A percentile compares a stretch with the other conserved stretches of the same genome.
These are phyloP conservation scores for Chlamydomonas schloesseri DNA, from an alignment of 139 green algal species.

Conservation along the genomic window DNA sequence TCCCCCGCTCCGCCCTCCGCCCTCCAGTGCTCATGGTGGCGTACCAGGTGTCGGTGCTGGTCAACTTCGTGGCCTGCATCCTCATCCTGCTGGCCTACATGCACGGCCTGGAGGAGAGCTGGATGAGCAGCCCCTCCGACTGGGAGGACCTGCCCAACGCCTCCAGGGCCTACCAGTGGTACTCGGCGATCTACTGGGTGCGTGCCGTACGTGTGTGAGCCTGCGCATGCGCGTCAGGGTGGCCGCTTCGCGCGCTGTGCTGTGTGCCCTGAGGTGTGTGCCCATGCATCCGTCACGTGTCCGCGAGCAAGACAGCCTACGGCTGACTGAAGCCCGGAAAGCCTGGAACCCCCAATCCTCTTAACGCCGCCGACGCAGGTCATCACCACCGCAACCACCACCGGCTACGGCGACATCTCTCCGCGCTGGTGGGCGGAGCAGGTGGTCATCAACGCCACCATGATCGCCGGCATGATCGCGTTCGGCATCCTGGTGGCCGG, in stretches of 20 bases:
- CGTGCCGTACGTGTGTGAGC: too few relatives aligned
- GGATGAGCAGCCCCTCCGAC: slow-evolving; percentile 26
- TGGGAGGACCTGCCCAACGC: slow-evolving; percentile 29
- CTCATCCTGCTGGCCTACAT: slow-evolving; percentile 21
- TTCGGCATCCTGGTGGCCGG: slow-evolving; percentile 30
- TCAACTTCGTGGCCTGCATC: slow-evolving; percentile 35
- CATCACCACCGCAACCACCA: slow-evolving; percentile 33
- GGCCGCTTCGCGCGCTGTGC: too few relatives aligned
- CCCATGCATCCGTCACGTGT: too few relatives aligned
- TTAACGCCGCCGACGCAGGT: background rate
- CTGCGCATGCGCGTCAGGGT: too few relatives aligned
- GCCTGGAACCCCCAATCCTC: background rate
- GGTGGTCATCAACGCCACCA: background rate
- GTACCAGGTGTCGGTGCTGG: slow-evolving; percentile 19
- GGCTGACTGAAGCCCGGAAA: too few relatives aligned
- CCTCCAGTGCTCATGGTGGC: background rate
- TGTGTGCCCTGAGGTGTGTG: too few relatives aligned
- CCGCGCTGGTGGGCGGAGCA: slow-evolving; percentile 40
- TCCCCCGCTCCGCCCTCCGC: too few relatives aligned
- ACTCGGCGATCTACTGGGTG: slow-evolving; percentile 46
- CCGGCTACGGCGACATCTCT: slow-evolving; percentile 34
- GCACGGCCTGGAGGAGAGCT: slow-evolving; percentile 30
- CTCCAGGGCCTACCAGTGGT: slow-evolving; percentile 38
- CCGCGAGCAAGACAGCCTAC: too few relatives aligned
- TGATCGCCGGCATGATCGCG: slow-evolving; percentile 27